Base-by-base conservation (phyloP, 768 basidiomycete genomes). In the Lentinula guzmanii region DNA sequence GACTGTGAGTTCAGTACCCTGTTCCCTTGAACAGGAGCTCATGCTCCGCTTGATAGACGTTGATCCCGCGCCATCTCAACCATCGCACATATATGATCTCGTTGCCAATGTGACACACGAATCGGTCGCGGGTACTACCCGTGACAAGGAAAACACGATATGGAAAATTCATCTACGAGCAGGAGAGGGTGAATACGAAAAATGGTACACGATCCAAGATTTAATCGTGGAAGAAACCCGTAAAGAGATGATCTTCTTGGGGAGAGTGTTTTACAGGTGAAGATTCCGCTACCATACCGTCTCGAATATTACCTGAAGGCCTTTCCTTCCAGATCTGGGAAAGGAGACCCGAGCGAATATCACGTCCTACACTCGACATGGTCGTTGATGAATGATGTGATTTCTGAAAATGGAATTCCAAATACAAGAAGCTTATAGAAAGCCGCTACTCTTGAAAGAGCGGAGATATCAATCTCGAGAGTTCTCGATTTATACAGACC, bases 181-280 rank as follows among this genome's bases (percentile, higher is more conserved):
- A 54, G 84, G 85, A 33, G 83, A 87, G 15, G 90, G 87, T 39
- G 91, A 95, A 64, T 81, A 78, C 54, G 95, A 98, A 74, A 93
- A 90, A 70, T 98, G 97, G 97, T 90, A 92, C 72, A 88, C 93
- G 77, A 89, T 98, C 54, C 94, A 98, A 74, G 96, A 99, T 76
- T 79, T 99, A 61, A 91, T 95, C 63, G 95, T 99, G 9, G 90
- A 94, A 71, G 95, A 98, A 69, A 91, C 93, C n/a, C 80, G 94
- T 62, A 93, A 91, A 73, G 94, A 97, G 70, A 95, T 99, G 93
- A 96, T 99, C 58, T 95, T 97, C 71, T 77, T 99, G 96, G 95
- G 31, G 97, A 98, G 73, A 93, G 90, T n/a, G 89, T 96, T 35
- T 77, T 99, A 55, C 97, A 99, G 83, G 95, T 95, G 28, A 63